These are phyloP conservation scores for Pistacia vera DNA, from an alignment of 345 rosid genomes.

Conservation along the genomic window DNA sequence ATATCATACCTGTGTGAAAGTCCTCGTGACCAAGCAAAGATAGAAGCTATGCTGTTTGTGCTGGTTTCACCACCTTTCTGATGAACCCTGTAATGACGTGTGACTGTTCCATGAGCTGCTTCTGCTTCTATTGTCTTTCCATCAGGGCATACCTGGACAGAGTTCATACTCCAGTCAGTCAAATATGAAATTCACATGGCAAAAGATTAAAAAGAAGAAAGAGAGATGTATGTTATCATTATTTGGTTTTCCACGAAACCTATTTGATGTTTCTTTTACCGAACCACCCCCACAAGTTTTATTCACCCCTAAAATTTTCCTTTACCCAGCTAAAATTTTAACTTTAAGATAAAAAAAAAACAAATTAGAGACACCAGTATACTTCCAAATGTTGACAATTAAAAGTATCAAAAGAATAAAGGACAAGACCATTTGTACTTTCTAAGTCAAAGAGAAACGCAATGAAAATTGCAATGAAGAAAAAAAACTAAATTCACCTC, in stretches of 20 bases:
- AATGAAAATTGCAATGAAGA: no score
- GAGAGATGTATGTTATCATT: not conserved
- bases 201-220: not conserved
- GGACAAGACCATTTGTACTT: no score
- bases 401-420: no score
- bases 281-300: no score
- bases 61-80: conserved; percentile 99
- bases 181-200: not conserved
- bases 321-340: no score
- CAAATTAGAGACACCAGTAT: no score
- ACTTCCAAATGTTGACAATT: no score
- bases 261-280: not conserved
- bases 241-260: not conserved
- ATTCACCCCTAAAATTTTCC: no score
- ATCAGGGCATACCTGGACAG: conserved; percentile 88
- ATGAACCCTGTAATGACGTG: conserved; percentile 94
- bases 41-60: conserved; percentile 99
- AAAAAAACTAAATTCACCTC: no score
- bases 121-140: conserved; percentile 99
- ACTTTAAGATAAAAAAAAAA: no score
- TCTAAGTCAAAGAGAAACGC: no score
- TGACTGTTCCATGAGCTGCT: conserved; percentile 98
- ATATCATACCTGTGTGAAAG: conserved; percentile 89
- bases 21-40: conserved; percentile 97
- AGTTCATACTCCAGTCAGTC: conserved; percentile 4